phyloP scores from a whole-genome alignment of 345 rosid species.

The Salix dunnii region DNA sequence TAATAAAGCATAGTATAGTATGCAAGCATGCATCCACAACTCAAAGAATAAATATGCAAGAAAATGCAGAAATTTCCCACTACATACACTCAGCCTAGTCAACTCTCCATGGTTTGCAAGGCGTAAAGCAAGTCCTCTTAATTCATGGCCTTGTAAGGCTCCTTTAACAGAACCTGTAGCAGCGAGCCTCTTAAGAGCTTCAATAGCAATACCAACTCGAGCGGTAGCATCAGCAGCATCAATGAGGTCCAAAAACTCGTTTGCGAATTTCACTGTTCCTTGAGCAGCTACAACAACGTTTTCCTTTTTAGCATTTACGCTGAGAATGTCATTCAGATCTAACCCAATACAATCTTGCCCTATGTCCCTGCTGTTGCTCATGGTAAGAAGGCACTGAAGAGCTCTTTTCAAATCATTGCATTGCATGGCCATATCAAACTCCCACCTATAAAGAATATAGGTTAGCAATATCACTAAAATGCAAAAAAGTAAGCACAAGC shows the following conservation, averaged over 20 bases:
- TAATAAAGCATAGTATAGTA: not conserved
- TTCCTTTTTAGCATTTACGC: slow-evolving; percentile 76
- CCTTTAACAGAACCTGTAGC: slow-evolving; percentile 97
- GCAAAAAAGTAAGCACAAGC: slow-evolving; percentile 1
- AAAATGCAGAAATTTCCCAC: slow-evolving; percentile 1
- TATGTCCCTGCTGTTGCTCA: slow-evolving; percentile 94
- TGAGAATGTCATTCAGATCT: slow-evolving; percentile 82
- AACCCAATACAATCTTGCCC: slow-evolving; percentile 76
- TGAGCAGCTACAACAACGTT: slow-evolving; percentile 89
- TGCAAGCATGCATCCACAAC: slow-evolving; percentile 17
- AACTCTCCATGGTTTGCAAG: slow-evolving; percentile 98
- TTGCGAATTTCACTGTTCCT: slow-evolving; percentile 86
- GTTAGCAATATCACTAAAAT: not conserved
- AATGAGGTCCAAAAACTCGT: slow-evolving; percentile 92
- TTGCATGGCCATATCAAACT: slow-evolving; percentile 97
- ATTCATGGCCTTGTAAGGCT: slow-evolving; percentile 79
- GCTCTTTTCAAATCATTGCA: slow-evolving; percentile 98
- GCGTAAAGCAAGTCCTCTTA: slow-evolving; percentile 90
- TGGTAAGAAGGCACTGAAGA: slow-evolving; percentile 89
- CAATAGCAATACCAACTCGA: slow-evolving; percentile 84
- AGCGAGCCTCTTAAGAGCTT: slow-evolving; percentile 92
- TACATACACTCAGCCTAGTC: slow-evolving; percentile 77
- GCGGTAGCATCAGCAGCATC: slow-evolving; percentile 99
- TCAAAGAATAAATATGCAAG: slow-evolving; percentile 3
- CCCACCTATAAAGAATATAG: slow-evolving; percentile 52